Evolutionary conservation across 768 basidiomycete genomes (phyloP), one percentile per base, ranked within the genome.

Genomic region (Mycena maculata): DNA sequence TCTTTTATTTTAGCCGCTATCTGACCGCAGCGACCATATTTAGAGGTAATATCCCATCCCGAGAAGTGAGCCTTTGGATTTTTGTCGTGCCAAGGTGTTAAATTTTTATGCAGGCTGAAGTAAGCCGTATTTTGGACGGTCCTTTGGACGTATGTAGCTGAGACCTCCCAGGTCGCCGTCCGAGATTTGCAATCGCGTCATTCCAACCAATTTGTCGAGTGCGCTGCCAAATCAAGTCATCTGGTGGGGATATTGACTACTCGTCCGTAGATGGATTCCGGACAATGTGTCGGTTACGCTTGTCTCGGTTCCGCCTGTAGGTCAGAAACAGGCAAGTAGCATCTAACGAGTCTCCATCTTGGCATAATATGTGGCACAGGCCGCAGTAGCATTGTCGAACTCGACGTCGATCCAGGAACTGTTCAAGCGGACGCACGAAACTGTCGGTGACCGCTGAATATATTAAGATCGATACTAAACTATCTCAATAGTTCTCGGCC

Each of bases 1-100:
- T 41, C 48, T 38, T 38, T 45, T 31, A 36, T 18, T 57, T 20
- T 67, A 93, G 94, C 28, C 92, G 92, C 45, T 96, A 94, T 78
- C 81, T 97, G 42, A 96, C 95, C 0, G 92, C 92, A 11, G 93
- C 94, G 4, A 90, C 90, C 7, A 94, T 95, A 65, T 96, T 93
- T 87, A 88, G 95, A 63, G 95, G 94, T 33, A 87, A 90, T 45
- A 83, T 96, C 36, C 84, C 92, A 41, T 93, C 92, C 22, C 85
- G 88, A 75, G 95, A 95, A 79, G 94, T 93, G 78, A 75, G 88
- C 83, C 54, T 25, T 56, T 65, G 63, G 60, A 30, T 56, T 22
- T n/a, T 54, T 22, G 38, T 62, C 68, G 30, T 45, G 22, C 28
- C 47, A 68, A 65, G 71, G 79, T 72, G 78, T 76, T 82, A 78